Base-by-base conservation (phyloP, 2,329 filamentous ascomycete genomes). In the Dothidotthia symphoricarpi region DNA sequence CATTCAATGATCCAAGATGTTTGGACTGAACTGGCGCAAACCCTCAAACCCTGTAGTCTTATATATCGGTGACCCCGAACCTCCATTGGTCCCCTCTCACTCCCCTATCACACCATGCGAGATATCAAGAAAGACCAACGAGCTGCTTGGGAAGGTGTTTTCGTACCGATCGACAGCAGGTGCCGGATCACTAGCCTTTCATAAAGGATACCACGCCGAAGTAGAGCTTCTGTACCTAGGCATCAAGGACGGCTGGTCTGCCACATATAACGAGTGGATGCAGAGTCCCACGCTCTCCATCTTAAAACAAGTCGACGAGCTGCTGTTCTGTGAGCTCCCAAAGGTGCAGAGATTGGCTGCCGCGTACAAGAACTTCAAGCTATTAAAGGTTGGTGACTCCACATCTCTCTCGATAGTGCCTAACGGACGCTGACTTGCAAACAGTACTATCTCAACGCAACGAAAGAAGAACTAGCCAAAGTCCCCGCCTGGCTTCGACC, bases 281-380 rank as follows among this genome's bases (percentile, higher is more conserved):
- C 54, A 59, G 40, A 63, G 59, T 45, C 59, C 59, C 4, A 55
- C 46, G 17, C 47, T 64, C 26, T 34, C 36, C 4, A 62, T 63
- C 14, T 28, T 59, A 17, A 61, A 61, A 35, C 43, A 54, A 37
- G 50, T 61, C 24, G 60, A 64, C 41, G 47, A 57, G 31, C 45
- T 59, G 19, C 43, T 63, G 14, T 64, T 64, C 43, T 33, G 31
- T 26, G 48, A 53, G 47, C 41, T 57, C 4, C 49, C 48, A 11
- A 52, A 43, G 28, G 43, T 58, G 34, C 49, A 59, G 33, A 45
- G 61, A 10, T 36, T 63, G 32, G 59, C 57, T 8, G 42, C 45
- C 9, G 45, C 53, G 17, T 64, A 63, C 40, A 63, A 63, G 47
- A 63, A 57, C 41, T 57, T 58, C 43, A 63, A 64, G 26, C 43